A percentile compares a stretch with the other conserved stretches of the same genome.
These are phyloP conservation scores for Circinella umbellata DNA, from an alignment of 371 early-diverging fungal species.

Conservation along the genomic window DNA sequence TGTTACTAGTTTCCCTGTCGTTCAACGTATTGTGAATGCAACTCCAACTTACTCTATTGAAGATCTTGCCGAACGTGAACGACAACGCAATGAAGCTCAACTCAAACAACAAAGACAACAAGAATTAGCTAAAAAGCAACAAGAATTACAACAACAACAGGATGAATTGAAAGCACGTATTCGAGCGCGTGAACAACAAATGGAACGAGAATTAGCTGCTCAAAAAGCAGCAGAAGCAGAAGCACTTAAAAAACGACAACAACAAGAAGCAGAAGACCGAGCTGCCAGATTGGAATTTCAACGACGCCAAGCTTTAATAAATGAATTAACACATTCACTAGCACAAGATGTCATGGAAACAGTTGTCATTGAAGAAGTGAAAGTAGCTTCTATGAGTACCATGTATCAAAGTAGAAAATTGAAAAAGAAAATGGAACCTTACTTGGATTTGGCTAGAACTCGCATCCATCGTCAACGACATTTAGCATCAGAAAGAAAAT, in stretches of 20 bases:
- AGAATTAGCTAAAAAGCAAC: constrained; percentile 3
- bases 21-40: constrained; percentile 1
- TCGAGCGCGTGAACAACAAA: not conserved
- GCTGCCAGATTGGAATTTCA: constrained; percentile 15
- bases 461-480: constrained; percentile 19
- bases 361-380: constrained; percentile 6
- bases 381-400: constrained; percentile 9
- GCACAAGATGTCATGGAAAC: constrained; percentile 6
- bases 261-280: constrained; percentile 7
- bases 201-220: constrained; percentile 4
- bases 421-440: constrained; percentile 13
- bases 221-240: constrained; percentile 14
- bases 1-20: not conserved
- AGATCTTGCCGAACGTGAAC: constrained; percentile 15
- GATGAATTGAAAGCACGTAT: not conserved
- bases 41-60: not conserved
- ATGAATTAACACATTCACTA: constrained; percentile 1
- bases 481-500: constrained; percentile 4
- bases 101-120: not conserved
- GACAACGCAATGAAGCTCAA: constrained; percentile 5
- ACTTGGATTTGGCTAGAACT: constrained; percentile 16
- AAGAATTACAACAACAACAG: constrained; percentile 6
- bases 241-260: constrained; percentile 9
- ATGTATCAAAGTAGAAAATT: constrained; percentile 5
- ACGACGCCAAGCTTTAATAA: constrained; percentile 15